Evolutionary conservation across 2,329 filamentous ascomycete species (phyloP), one percentile per base, ranked within the genome.

Genomic region (Eurotiales sp.): DNA sequence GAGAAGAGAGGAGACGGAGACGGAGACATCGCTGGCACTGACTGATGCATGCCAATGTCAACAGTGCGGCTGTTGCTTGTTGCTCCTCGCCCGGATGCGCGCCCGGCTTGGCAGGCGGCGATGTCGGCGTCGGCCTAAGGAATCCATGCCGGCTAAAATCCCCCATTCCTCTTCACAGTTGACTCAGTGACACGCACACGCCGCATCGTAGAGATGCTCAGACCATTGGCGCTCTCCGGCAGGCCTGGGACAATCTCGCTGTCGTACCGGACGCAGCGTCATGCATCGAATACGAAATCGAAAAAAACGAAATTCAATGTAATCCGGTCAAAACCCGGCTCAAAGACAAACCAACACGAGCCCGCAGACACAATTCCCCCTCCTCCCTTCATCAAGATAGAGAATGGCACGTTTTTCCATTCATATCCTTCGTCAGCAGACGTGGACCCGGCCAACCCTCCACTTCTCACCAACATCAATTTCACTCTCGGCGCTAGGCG

Each of bases 351-450:
- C n/a, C n/a, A n/a, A n/a, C n/a, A n/a, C n/a, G n/a, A n/a, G n/a
- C 27, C 12, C 21, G 12, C 8, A 55, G 27, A 58, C 59, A 36
- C n/a, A n/a, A n/a, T n/a, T n/a, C 58, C 61, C 29, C 43, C 58
- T 12, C 60, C 59, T 19, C 84, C 87, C 36, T 77, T 91, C 53
- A 80, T 95, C 56, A 77, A 77, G 61, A 90, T 95, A 63, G 65
- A 79, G 62, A 84, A 90, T 72, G 90, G 82, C 68, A 92, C 88
- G 1, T 95, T 96, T 70, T 95, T 92, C 72, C 82, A 84, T 36
- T 80, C 84, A 45, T 85, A 91, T 66, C 88, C 88, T 11, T 78
- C 78, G 3, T 56, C 67, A 41, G 61, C 72, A 23, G 62, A 70
- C 15, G 65, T 74, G n/a, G 64, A 70, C 32, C 69, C 77, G 54